phyloP scores from a whole-genome alignment of 352 stramenopile species.

The Phytophthora palmivora region DNA sequence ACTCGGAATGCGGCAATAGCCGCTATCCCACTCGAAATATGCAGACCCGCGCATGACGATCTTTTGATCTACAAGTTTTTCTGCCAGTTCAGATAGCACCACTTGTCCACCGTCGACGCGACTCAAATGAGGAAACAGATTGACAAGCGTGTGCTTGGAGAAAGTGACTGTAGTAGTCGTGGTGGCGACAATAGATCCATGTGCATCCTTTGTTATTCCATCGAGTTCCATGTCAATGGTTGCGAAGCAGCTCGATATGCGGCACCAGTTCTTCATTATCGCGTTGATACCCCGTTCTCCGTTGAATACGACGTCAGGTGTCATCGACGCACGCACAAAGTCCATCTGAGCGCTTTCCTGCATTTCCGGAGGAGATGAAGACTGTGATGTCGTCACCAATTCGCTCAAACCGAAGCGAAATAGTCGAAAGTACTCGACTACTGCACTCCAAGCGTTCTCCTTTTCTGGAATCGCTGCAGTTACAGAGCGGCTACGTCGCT shows the following conservation, averaged over 20 bases:
- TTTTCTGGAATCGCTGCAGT: background rate
- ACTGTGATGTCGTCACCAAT: background rate
- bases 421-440: slow-evolving; percentile 8
- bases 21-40: slow-evolving; percentile 14
- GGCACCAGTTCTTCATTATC: slow-evolving; percentile 19
- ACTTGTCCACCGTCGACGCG: background rate
- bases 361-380: background rate
- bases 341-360: background rate
- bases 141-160: slow-evolving; percentile 1
- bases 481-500: background rate
- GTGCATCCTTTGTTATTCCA: slow-evolving; percentile 1
- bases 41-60: slow-evolving; percentile 3
- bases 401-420: slow-evolving; percentile 1
- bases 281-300: slow-evolving; percentile 2
- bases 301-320: slow-evolving; percentile 8
- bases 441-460: slow-evolving; percentile 5
- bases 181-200: background rate
- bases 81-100: background rate
- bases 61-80: slow-evolving; percentile 5
- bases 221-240: slow-evolving; percentile 18
- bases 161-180: slow-evolving; percentile 15
- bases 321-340: slow-evolving; percentile 9
- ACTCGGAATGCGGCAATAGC: background rate
- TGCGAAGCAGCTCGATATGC: slow-evolving; percentile 12
- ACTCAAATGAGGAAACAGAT: slow-evolving; percentile 4